Percentiles rank a stretch among this genome's conserved stretches.
Evolutionary conservation across 2,329 filamentous ascomycete species (phyloP).

Genomic region (Neoarthrinium moseri): DNA sequence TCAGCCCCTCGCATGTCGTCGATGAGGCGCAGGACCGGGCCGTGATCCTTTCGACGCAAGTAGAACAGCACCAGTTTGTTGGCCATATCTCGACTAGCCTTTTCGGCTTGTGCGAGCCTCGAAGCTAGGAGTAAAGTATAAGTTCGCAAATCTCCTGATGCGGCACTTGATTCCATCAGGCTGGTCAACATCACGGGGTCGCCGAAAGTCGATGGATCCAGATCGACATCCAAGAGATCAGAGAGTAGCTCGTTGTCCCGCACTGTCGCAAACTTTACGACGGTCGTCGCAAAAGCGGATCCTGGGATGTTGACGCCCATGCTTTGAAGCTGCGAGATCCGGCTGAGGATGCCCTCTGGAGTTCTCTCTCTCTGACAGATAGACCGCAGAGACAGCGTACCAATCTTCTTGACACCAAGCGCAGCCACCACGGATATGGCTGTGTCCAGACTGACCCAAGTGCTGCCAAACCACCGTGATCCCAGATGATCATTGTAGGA

Average conservation of each 20-base stretch:
- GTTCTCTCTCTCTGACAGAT: slow-evolving; percentile 66
- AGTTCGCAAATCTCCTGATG: slow-evolving; percentile 37
- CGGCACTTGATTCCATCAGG: slow-evolving; percentile 33
- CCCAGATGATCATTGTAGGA: slow-evolving; percentile 67
- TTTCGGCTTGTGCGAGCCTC: slow-evolving; percentile 32
- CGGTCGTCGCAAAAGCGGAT: slow-evolving; percentile 63
- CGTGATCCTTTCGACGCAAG: slow-evolving; percentile 24
- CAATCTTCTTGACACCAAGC: slow-evolving; percentile 70
- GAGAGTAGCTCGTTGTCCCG: slow-evolving; percentile 50
- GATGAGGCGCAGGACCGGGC: slow-evolving; percentile 30
- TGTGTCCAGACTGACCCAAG: slow-evolving; percentile 69
- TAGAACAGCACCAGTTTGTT: slow-evolving; percentile 32
- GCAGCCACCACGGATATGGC: slow-evolving; percentile 66
- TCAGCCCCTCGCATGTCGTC: slow-evolving; percentile 34
- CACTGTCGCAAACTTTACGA: slow-evolving; percentile 62
- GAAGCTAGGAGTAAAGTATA: slow-evolving; percentile 44
- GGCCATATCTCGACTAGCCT: slow-evolving; percentile 24
- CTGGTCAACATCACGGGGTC: slow-evolving; percentile 38
- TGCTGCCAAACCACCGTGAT: slow-evolving; percentile 76
- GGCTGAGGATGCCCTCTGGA: slow-evolving; percentile 52
- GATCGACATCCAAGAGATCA: slow-evolving; percentile 45
- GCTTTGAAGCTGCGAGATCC: slow-evolving; percentile 59
- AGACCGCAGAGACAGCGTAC: slow-evolving; percentile 74
- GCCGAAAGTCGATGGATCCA: slow-evolving; percentile 57
- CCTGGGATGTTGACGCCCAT: slow-evolving; percentile 62